These are phyloP conservation scores for Kodamaea nitidulidarum DNA, from an alignment of 805 yeast genomes.

Conservation along the genomic window DNA sequence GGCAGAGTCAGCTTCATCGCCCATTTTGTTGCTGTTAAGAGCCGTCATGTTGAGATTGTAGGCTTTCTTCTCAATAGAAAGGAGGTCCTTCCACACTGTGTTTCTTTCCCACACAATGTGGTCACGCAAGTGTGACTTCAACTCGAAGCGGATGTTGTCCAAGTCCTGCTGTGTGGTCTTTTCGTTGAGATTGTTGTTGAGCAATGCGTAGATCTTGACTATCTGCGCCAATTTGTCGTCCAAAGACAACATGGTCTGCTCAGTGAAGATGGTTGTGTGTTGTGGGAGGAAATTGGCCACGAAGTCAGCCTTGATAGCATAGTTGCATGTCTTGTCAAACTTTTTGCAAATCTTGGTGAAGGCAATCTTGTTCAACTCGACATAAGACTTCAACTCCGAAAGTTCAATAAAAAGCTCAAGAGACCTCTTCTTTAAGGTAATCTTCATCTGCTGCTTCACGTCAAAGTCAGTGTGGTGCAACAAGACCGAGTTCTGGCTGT, in stretches of 20 bases:
- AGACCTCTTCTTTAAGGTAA: constrained; percentile 64
- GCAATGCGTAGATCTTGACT: constrained; percentile 49
- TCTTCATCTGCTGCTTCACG: constrained; percentile 46
- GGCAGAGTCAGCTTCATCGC: constrained; percentile 14
- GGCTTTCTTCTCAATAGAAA: constrained; percentile 51
- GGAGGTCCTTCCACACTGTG: constrained; percentile 96
- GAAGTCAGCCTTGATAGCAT: constrained; percentile 57
- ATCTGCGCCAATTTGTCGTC: constrained; percentile 52
- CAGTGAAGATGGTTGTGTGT: constrained; percentile 55
- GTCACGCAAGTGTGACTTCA: constrained; percentile 64
- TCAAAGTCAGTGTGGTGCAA: constrained; percentile 43
- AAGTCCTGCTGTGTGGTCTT: constrained; percentile 47
- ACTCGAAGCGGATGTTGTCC: constrained; percentile 41
- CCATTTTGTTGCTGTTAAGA: constrained; percentile 19
- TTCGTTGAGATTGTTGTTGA: constrained; percentile 4
- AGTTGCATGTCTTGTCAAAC: constrained; percentile 77
- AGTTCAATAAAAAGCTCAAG: constrained; percentile 65
- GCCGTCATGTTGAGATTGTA: constrained; percentile 26
- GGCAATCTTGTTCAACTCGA: constrained; percentile 84
- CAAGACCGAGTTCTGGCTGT: constrained; percentile 11
- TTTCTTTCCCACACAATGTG: constrained; percentile 97
- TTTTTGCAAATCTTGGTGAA: constrained; percentile 87
- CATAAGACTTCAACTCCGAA: constrained; percentile 77
- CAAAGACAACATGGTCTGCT: constrained; percentile 30
- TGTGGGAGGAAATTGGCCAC: constrained; percentile 39